A percentile compares a stretch with the other conserved stretches of the same genome.
Evolutionary conservation across 305 asterid species (phyloP).

Genomic region (Monarda citriodora): DNA sequence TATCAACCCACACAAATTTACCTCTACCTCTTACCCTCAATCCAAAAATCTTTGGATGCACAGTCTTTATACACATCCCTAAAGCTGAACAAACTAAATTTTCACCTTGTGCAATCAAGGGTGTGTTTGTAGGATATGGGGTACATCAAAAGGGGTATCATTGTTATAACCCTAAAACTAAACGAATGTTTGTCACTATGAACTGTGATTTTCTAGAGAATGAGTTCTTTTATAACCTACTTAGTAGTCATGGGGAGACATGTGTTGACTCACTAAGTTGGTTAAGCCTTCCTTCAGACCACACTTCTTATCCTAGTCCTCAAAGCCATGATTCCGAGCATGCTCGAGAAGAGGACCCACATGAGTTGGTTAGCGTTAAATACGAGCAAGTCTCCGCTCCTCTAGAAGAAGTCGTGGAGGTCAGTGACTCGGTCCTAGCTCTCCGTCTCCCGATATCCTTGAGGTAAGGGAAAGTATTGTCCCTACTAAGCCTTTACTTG

Average conservation of each 20-base stretch:
- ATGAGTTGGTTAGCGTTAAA: neutral
- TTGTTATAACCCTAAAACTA: neutral
- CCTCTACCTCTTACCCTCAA: neutral
- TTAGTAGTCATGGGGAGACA: constrained; percentile 1
- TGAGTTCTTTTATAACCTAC: neutral
- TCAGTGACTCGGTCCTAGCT: neutral
- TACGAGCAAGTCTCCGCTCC: neutral
- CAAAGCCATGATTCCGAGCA: neutral
- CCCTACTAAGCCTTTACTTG: neutral
- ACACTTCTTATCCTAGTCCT: too few relatives aligned
- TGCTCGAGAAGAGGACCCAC: neutral
- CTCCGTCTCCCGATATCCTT: neutral
- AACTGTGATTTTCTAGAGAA: neutral
- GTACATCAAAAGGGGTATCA: neutral
- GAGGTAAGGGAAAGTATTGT: neutral
- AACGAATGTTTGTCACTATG: neutral
- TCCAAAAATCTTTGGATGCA: neutral
- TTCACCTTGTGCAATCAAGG: too few relatives aligned
- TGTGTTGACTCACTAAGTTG: neutral
- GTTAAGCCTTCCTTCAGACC: too few relatives aligned
- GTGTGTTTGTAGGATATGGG: neutral
- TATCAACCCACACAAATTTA: neutral
- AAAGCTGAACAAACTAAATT: neutral
- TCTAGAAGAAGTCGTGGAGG: neutral
- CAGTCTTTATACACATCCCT: neutral